Conservation (phyloP, 345 rosid genomes). For the thale cress (Arabidopsis thaliana) region DNA sequence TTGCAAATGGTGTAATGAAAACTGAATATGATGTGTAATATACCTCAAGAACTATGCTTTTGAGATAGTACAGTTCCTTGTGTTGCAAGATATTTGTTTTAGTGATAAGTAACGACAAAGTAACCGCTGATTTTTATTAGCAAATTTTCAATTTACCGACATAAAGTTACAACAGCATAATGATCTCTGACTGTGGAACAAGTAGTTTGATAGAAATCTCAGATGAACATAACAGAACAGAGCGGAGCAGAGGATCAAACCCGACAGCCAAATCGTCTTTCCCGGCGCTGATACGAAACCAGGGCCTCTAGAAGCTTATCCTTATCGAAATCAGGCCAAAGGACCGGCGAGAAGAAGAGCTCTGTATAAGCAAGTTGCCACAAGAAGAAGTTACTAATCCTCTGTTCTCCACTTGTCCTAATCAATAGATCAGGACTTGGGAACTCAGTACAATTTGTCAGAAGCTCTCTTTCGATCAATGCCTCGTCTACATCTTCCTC, state of each 20-base stretch:
- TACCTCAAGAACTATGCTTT: slow-evolving; percentile 4
- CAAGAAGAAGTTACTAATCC: slow-evolving; percentile 10
- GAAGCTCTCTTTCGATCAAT: background rate
- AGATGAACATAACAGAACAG: background rate
- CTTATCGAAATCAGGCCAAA: slow-evolving; percentile 7
- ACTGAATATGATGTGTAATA: slow-evolving; percentile 34
- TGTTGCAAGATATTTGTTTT: slow-evolving; percentile 2
- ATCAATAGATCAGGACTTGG: slow-evolving; percentile 19
- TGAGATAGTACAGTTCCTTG: slow-evolving; percentile 21
- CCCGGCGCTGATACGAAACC: background rate
- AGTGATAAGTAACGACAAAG: background rate
- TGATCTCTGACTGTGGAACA: background rate
- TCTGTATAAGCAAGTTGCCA: background rate
- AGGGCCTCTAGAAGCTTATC: background rate
- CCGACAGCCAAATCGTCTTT: background rate
- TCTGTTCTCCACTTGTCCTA: slow-evolving; percentile 2
- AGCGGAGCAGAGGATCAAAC: background rate
- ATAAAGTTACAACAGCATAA: background rate
- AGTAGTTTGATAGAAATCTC: background rate
- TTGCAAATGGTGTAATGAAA: background rate
- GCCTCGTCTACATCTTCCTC: background rate
- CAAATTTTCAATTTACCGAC: background rate
- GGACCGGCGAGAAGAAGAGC: background rate
- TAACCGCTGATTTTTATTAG: background rate
- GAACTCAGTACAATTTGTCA: background rate